These are phyloP conservation scores for Paraphaeosphaeria minitans DNA, from an alignment of 2,329 filamentous ascomycete species.

Conservation along the genomic window DNA sequence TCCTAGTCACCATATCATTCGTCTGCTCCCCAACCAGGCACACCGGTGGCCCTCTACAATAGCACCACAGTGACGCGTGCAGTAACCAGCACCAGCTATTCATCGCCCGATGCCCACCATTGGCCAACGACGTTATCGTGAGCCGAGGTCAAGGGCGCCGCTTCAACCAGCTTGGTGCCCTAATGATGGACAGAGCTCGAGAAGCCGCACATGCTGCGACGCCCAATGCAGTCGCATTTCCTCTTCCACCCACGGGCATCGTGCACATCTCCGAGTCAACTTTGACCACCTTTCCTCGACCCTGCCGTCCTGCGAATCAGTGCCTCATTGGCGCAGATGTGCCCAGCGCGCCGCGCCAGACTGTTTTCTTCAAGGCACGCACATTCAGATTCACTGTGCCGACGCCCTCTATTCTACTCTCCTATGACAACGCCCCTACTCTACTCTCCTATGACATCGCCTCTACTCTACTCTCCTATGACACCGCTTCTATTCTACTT, in stretches of 20 bases:
- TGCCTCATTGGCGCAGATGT: background rate
- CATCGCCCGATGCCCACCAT: slow-evolving; percentile 13
- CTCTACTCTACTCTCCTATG: too few relatives aligned
- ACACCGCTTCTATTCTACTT: slow-evolving; percentile 2
- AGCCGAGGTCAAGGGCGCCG: background rate
- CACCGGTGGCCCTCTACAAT: slow-evolving; percentile 10
- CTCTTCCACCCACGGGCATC: slow-evolving; percentile 9
- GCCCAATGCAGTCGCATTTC: slow-evolving; percentile 4
- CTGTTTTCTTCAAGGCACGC: background rate
- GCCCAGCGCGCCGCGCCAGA: background rate
- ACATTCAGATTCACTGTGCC: slow-evolving; percentile 11
- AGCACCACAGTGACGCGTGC: slow-evolving; percentile 13
- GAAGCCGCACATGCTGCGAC: slow-evolving; percentile 16
- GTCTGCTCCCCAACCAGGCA: slow-evolving; percentile 6
- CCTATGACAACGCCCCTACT: background rate
- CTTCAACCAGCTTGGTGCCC: slow-evolving; percentile 6
- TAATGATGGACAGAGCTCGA: slow-evolving; percentile 12
- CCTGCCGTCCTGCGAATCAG: background rate
- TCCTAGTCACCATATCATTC: background rate
- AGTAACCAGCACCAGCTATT: slow-evolving; percentile 7
- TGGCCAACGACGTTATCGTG: slow-evolving; percentile 19
- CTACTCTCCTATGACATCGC: too few relatives aligned
- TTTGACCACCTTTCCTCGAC: background rate
- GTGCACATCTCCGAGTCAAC: background rate
- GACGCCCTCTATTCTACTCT: background rate